A percentile compares a stretch with the other conserved stretches of the same genome.
Evolutionary conservation across 352 stramenopile genomes (phyloP).

Genomic region (Halophytophthora batemanensis): DNA sequence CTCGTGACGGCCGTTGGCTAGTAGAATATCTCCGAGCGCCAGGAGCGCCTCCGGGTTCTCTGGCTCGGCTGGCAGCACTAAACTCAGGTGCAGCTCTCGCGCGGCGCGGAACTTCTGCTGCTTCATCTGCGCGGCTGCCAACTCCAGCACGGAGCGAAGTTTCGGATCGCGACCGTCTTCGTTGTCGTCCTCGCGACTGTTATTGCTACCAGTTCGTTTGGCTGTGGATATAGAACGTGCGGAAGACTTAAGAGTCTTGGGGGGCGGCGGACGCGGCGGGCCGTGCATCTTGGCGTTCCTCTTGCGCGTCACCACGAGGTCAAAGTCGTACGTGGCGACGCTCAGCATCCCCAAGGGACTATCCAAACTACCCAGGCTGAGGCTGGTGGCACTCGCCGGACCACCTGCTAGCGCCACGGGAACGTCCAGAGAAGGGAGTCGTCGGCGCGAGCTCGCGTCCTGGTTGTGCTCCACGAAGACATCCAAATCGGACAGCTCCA

Average conservation of each 20-base stretch:
- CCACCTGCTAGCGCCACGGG: constrained; percentile 10
- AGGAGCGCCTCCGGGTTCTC: constrained; percentile 46
- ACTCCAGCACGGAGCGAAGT: constrained; percentile 27
- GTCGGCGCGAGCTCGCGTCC: constrained; percentile 14
- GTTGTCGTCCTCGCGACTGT: constrained; percentile 2
- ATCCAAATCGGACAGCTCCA: constrained; percentile 26
- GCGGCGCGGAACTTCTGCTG: constrained; percentile 45
- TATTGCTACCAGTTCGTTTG: constrained; percentile 3
- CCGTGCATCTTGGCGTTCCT: constrained; percentile 7
- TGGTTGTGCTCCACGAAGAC: constrained; percentile 46
- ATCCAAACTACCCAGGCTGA: too few species aligned
- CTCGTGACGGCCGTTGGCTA: constrained; percentile 36
- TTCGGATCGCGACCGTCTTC: constrained; percentile 18
- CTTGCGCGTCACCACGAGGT: constrained; percentile 34
- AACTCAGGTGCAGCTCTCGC: constrained; percentile 38
- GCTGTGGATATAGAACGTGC: too few species aligned
- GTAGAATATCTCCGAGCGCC: constrained; percentile 48
- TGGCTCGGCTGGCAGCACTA: constrained; percentile 39
- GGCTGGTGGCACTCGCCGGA: neutral
- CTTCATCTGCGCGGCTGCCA: constrained; percentile 42
- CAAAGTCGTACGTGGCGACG: constrained; percentile 28
- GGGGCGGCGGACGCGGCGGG: neutral
- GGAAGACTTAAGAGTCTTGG: constrained; percentile 6
- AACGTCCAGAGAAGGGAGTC: constrained; percentile 18
- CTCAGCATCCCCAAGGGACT: neutral